Evolutionary conservation across 139 green algal species (phyloP), one percentile per base, ranked within the genome.

Genomic region (Zygnema circumcarinatum): DNA sequence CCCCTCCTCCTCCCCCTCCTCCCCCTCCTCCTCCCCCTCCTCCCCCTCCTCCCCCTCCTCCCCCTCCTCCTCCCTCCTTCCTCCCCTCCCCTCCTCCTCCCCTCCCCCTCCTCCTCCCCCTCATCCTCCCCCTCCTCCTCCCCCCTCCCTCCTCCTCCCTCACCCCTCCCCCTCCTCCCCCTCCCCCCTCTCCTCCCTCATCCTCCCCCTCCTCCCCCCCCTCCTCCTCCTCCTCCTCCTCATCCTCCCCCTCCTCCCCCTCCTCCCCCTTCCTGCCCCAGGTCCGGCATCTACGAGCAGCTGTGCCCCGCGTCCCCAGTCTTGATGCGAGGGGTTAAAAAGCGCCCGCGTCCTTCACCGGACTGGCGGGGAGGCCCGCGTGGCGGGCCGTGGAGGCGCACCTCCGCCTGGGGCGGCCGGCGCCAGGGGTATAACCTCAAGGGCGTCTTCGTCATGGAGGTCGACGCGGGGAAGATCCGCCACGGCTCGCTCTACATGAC

Each of bases 401-500:
- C n/a, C n/a, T n/a, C n/a, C n/a, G n/a, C n/a, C n/a, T n/a, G n/a
- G n/a, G n/a, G n/a, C n/a, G n/a, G n/a, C n/a, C n/a, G n/a, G n/a
- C n/a, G n/a, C n/a, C n/a, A n/a, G n/a, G n/a, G n/a, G n/a, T n/a
- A n/a, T 53, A 62, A 83, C 32, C 20, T 83, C 20, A 68, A 62
- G 7, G 75, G 75, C 2, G 75, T 83, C 7, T 38, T 56, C 32
- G 36, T 83, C 32, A 68, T 83, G 36, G 75, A 83, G 32, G 75
- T 56, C 3, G 36, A 62, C 75, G 32, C 2, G 20, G 75, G 75
- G 7, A 53, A 83, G 32, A 53, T 83, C 32, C 32, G 38, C 2
- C 31, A 83, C n/a, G 75, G 75, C 21, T 72, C 31, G 2, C 75
- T 83, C 3, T 83, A 83, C 75, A 53, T 83, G 36, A 83, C 75